phyloP scores from a whole-genome alignment of 352 stramenopile genomes.

The Globisporangium canariense region DNA sequence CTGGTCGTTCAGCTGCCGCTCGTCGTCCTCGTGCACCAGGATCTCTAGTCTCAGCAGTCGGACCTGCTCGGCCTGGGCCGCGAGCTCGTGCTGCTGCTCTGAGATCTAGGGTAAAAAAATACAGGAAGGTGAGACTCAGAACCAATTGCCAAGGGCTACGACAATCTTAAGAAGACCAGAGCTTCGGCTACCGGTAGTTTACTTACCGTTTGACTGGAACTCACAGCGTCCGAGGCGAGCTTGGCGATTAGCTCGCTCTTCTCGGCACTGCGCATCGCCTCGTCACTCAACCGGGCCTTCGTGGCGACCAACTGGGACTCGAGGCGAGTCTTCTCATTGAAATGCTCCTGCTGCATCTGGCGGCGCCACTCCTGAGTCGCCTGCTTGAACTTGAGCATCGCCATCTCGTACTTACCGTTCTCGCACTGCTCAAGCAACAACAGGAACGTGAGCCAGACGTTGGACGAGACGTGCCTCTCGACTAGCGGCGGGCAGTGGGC shows the following conservation, averaged over 20 bases:
- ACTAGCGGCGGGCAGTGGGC: constrained; percentile 56
- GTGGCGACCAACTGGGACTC: constrained; percentile 27
- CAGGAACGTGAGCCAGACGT: constrained; percentile 76
- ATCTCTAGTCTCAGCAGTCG: constrained; percentile 65
- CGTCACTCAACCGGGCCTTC: constrained; percentile 31
- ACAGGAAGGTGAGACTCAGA: not conserved
- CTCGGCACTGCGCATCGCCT: constrained; percentile 31
- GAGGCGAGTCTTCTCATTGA: constrained; percentile 34
- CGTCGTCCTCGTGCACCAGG: constrained; percentile 62
- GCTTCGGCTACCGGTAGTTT: not conserved
- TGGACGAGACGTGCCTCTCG: constrained; percentile 77
- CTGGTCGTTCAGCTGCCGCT: constrained; percentile 56
- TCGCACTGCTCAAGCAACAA: constrained; percentile 78
- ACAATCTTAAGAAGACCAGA: too few relatives aligned
- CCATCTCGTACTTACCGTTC: constrained; percentile 81
- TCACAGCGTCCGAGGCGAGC: constrained; percentile 36
- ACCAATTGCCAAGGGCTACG: not conserved
- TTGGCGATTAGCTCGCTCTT: constrained; percentile 53
- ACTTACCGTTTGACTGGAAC: constrained; percentile 33
- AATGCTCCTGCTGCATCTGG: constrained; percentile 48
- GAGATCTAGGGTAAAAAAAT: constrained; percentile 25
- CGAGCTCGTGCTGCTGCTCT: constrained; percentile 33
- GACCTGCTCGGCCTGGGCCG: constrained; percentile 38
- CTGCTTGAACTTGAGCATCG: constrained; percentile 84
- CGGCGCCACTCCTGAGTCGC: constrained; percentile 50